A percentile compares a stretch with the other conserved stretches of the same genome.
Evolutionary conservation across 352 stramenopile genomes (phyloP).

Genomic region (Pythium angustatum): DNA sequence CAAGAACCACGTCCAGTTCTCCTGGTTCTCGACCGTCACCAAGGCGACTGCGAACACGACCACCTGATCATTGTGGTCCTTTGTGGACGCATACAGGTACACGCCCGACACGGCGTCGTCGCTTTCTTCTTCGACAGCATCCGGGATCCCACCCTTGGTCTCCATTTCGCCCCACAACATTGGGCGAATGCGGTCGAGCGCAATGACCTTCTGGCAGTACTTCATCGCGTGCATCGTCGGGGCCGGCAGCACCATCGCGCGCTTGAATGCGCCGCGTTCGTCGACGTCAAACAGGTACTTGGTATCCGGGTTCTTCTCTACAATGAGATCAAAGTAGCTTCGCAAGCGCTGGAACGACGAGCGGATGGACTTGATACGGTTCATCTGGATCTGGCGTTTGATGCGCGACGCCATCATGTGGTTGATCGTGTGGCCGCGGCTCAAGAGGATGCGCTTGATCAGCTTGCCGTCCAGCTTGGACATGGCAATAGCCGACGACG

Average conservation of each 20-base stretch:
- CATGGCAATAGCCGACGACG: constrained; percentile 56
- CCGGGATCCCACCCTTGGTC: constrained; percentile 27
- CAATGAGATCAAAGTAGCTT: constrained; percentile 62
- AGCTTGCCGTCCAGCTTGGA: constrained; percentile 73
- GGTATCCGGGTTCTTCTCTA: constrained; percentile 68
- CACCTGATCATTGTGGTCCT: constrained; percentile 75
- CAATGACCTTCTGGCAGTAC: constrained; percentile 60
- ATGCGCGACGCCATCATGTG: constrained; percentile 86
- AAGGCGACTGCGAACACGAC: constrained; percentile 68
- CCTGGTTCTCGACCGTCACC: constrained; percentile 60
- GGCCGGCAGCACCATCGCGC: constrained; percentile 60
- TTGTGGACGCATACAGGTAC: constrained; percentile 69
- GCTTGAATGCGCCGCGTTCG: constrained; percentile 57
- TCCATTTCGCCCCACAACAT: constrained; percentile 41
- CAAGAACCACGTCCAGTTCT: constrained; percentile 82
- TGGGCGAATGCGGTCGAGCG: constrained; percentile 55
- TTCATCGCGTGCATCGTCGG: constrained; percentile 55
- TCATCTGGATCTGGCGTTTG: constrained; percentile 69
- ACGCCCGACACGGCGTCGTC: constrained; percentile 74
- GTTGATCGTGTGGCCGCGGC: constrained; percentile 74
- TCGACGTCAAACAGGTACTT: constrained; percentile 52
- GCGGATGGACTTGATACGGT: constrained; percentile 54
- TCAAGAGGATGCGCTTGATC: constrained; percentile 70
- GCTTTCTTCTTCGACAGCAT: constrained; percentile 56
- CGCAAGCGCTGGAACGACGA: constrained; percentile 67